Evolutionary conservation across 108 stramenopile species (phyloP).

Genomic region (Cylindrotheca fusiformis): DNA sequence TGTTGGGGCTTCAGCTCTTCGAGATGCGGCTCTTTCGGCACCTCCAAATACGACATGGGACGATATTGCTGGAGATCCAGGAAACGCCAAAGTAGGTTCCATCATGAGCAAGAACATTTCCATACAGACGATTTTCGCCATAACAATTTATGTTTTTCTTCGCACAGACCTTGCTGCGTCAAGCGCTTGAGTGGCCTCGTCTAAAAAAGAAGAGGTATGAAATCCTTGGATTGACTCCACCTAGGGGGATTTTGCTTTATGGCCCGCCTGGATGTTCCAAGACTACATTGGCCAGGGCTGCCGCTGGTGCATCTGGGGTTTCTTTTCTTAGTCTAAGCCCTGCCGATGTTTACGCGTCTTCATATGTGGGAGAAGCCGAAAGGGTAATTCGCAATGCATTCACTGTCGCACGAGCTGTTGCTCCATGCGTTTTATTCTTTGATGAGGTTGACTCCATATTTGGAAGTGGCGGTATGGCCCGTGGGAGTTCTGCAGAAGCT

Average conservation of each 20-base stretch:
- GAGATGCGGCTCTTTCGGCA: conserved; percentile 63
- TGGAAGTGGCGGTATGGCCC: conserved; percentile 50
- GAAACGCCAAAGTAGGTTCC: conserved; percentile 86
- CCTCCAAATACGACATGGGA: conserved; percentile 73
- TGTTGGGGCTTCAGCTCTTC: conserved; percentile 58
- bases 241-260: conserved; percentile 88
- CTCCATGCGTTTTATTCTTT: conserved; percentile 97
- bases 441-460: conserved; percentile 98
- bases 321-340: conserved; percentile 94
- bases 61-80: conserved; percentile 81
- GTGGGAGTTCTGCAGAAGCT: conserved; percentile 79
- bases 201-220: conserved; percentile 45
- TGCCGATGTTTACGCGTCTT: conserved; percentile 91
- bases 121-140: not conserved
- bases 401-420: conserved; percentile 86
- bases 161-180: conserved; percentile 62
- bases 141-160: not conserved
- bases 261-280: conserved; percentile 99
- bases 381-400: conserved; percentile 91
- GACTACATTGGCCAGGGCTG: conserved; percentile 94
- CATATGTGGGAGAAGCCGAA: conserved; percentile 98
- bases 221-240: conserved; percentile 56
- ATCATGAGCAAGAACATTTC: too few species aligned
- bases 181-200: conserved; percentile 85
- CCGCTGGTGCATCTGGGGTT: conserved; percentile 87